Base-by-base conservation (phyloP, 2,329 filamentous ascomycete genomes). In the Daldinia sp. region DNA sequence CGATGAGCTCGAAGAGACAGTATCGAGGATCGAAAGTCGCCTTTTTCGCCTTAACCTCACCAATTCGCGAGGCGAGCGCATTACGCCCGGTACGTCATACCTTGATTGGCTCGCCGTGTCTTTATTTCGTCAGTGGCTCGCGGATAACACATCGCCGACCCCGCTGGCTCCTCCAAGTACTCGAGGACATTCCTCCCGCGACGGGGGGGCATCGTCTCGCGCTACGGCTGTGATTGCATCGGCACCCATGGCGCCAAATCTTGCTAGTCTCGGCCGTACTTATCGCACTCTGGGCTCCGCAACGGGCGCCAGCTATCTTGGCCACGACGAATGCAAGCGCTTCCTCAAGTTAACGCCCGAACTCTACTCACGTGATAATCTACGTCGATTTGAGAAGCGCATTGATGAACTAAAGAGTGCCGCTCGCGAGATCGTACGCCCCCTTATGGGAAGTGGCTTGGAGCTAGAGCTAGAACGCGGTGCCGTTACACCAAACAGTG, bases 51-150 rank as follows among this genome's bases (percentile, higher is more conserved):
- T 97, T 5, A 92, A 85, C 0, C 83, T 97, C 7, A 91, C 88
- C 3, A 97, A 91, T 17, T 86, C 87, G 9, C 83, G 89, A 66
- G 94, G 94, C 55, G 93, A 97, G 74, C 87, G 93, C 55, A 91
- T 97, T 43, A 90, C 85, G 2, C 94, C 94, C 0, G 81, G 83
- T 17, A 95, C 90, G 50, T 88, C 88, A 55, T 97, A 94, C 75
- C 82, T 97, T 19, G 93, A 96, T 77, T 97, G 94, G 94, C 85
- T 97, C 5, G 93, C 88, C 15, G 87, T 97, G 49, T 92, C 87
- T 39, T 81, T 97, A 10, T 98, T 97, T 78, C 86, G 94, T 3
- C 93, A 97, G 77, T 97, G 94, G 93, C 83, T 97, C 5, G 92
- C 93, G 3, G 94, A 97, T 71, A 94, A 93, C 76, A 96, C 92